phyloP scores from a whole-genome alignment of 2,329 filamentous ascomycete species.

The Cytospora piceae region DNA sequence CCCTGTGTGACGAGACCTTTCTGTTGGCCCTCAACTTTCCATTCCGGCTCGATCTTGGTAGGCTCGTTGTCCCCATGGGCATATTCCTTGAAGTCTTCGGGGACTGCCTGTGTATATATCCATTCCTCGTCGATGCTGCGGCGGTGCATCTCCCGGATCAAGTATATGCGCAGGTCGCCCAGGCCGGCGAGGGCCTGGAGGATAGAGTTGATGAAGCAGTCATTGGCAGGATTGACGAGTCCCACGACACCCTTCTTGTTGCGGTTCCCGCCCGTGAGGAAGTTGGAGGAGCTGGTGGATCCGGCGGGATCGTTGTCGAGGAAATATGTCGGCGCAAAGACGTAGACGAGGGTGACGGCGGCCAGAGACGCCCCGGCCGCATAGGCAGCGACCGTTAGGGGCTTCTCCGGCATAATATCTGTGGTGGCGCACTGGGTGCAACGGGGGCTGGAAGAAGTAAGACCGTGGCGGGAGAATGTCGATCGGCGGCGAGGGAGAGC shows the following conservation, averaged over 20 bases:
- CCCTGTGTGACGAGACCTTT: constrained; percentile 82
- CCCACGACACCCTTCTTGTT: constrained; percentile 92
- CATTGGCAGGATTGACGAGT: constrained; percentile 88
- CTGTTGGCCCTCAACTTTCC: constrained; percentile 72
- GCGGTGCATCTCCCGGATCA: constrained; percentile 89
- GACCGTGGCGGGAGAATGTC: constrained; percentile 1
- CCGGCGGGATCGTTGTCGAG: constrained; percentile 78
- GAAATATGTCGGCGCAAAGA: constrained; percentile 96
- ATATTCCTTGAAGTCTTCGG: constrained; percentile 39
- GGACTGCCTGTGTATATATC: constrained; percentile 70
- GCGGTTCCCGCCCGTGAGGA: constrained; percentile 45
- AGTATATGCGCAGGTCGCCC: constrained; percentile 84
- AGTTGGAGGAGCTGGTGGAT: constrained; percentile 38
- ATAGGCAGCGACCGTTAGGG: constrained; percentile 84
- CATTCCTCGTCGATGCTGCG: constrained; percentile 77
- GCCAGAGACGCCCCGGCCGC: constrained; percentile 94
- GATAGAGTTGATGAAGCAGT: constrained; percentile 96
- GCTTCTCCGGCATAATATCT: constrained; percentile 74
- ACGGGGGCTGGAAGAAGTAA: background rate
- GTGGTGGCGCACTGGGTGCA: constrained; percentile 11
- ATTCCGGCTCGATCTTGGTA: constrained; percentile 48
- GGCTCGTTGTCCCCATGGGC: constrained; percentile 30
- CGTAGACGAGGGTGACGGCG: constrained; percentile 92
- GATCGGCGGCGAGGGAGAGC: constrained; percentile 12
- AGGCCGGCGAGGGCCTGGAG: constrained; percentile 91